A percentile compares a stretch with the other conserved stretches of the same genome.
These are phyloP conservation scores for Amaranthus tricolor DNA, from an alignment of 179 eudicot species.

Conservation along the genomic window DNA sequence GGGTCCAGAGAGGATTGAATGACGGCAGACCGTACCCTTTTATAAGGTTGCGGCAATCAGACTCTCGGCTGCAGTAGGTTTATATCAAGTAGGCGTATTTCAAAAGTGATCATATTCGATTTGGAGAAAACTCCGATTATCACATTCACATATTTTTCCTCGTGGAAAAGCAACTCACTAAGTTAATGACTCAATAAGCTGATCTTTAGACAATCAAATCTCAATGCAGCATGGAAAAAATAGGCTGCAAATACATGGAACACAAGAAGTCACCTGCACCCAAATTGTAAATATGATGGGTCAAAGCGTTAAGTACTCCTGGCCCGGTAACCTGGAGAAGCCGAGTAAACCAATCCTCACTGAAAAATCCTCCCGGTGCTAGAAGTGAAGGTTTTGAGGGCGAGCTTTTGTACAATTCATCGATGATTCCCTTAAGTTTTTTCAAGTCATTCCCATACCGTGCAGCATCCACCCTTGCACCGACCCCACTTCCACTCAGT, in stretches of 20 bases:
- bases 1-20: no score
- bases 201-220: neutral
- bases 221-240: neutral
- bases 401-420: constrained; percentile 43
- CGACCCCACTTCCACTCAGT: constrained; percentile 74
- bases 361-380: constrained; percentile 95
- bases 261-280: constrained; percentile 64
- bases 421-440: constrained; percentile 48
- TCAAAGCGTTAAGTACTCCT: constrained; percentile 50
- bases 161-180: neutral
- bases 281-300: constrained; percentile 85
- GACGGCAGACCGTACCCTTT: neutral
- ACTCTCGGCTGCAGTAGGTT: no score
- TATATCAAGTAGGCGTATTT: no score
- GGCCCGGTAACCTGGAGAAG: constrained; percentile 72
- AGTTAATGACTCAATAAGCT: neutral
- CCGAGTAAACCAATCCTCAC: constrained; percentile 62
- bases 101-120: neutral
- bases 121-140: neutral
- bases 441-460: constrained; percentile 74
- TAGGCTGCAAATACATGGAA: neutral
- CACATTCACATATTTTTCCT: neutral
- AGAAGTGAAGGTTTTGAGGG: constrained; percentile 53
- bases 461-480: constrained; percentile 62
- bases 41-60: neutral